These are phyloP conservation scores for Gonium pectorale DNA, from an alignment of 139 green algal genomes.

Conservation along the genomic window DNA sequence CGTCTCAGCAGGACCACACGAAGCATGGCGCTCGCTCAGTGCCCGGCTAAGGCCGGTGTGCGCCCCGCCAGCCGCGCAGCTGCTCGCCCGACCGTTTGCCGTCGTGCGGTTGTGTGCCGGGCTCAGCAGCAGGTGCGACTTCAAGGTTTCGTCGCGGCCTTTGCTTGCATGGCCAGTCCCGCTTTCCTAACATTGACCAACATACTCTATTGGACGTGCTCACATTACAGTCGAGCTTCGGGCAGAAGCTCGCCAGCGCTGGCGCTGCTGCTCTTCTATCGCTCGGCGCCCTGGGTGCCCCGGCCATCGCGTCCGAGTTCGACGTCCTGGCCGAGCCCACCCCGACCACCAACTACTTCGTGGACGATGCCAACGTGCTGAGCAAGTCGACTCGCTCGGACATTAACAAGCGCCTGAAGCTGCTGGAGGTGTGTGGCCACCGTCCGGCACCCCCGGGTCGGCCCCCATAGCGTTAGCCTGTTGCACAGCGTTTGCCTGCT, in stretches of 20 bases:
- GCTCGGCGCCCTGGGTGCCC: constrained; percentile 23
- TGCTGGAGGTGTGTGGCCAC: constrained; percentile 83
- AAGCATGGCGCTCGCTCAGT: constrained; percentile 23
- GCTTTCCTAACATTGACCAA: background rate
- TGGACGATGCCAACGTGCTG: constrained; percentile 93
- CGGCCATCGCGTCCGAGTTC: constrained; percentile 78
- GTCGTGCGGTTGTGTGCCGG: constrained; percentile 8
- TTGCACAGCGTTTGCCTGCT: too few relatives aligned
- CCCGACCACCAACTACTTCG: constrained; percentile 80
- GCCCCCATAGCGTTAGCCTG: too few relatives aligned
- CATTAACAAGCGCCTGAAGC: constrained; percentile 80
- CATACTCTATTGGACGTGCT: background rate
- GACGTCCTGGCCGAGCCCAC: constrained; percentile 84
- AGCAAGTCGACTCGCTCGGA: constrained; percentile 80
- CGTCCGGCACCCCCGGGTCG: too few relatives aligned
- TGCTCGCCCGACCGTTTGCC: background rate
- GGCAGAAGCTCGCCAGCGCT: constrained; percentile 45
- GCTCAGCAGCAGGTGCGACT: constrained; percentile 27
- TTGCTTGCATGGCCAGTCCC: too few relatives aligned
- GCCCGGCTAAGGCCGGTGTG: constrained; percentile 25
- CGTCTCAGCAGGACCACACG: background rate
- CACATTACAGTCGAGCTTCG: constrained; percentile 19
- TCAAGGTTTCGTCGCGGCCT: background rate
- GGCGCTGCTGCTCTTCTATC: constrained; percentile 54
- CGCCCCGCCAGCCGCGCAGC: background rate